Evolutionary conservation across 495 filamentous ascomycete species (phyloP), one percentile per base, ranked within the genome.

Genomic region (Cercophora samala): DNA sequence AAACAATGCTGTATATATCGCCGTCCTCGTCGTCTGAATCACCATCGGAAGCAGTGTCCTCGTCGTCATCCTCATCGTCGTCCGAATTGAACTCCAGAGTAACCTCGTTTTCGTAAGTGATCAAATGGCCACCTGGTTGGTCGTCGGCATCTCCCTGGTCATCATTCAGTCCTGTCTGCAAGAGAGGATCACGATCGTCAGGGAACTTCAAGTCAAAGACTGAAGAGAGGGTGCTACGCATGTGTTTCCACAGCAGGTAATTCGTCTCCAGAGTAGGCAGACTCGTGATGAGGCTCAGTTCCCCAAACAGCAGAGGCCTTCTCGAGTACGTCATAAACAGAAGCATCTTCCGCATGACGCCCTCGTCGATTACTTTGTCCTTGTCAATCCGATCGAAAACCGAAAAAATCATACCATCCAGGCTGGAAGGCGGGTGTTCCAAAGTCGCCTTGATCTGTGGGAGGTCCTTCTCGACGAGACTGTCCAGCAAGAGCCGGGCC

Each of bases 331-430:
- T 63, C 66, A 68, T 68, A 22, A 68, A 64, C 37, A 64, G 19
- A 25, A 68, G 32, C 60, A 68, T 68, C 32, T 64, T 64, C 13
- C 55, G 60, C 6, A 68, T 53, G 5, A 68, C 60, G 29, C 64
- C 11, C 15, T 68, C 53, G 23, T 64, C 62, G 13, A 68, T 26
- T 55, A 21, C 62, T 6, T 68, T 52, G 55, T 68, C 66, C 17
- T 54, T 58, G 22, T 60, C 53, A 5, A 68, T 29, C 21, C 66
- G 52, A 37, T 64, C 66, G 17, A 68, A 68, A n/a, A 68, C 61
- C 29, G 66, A 68, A 61, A 54, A 64, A 22, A 68, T 68, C 66
- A 68, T 68, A 4, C 64, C 51, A 24, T 68, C 66, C 37, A 68
- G 66, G 18, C 54, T 68, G 6, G 66, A 64, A 18, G 66, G 66